Base-by-base conservation (phyloP, 2,329 filamentous ascomycete genomes). In the Cytospora leucostoma region DNA sequence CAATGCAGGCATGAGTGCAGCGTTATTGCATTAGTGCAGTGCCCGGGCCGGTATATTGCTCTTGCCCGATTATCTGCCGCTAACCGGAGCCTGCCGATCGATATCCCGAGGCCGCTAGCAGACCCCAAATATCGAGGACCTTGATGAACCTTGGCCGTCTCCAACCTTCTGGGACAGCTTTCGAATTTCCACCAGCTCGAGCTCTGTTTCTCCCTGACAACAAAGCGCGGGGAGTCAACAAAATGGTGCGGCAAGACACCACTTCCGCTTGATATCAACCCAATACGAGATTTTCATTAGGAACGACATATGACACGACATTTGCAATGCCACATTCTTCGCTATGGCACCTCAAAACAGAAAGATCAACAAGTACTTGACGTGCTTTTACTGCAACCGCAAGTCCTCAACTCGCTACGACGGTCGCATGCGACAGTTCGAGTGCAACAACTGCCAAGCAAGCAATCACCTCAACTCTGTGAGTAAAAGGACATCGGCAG, bases 401-500 rank as follows among this genome's bases (percentile, higher is more conserved):
- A 86, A 84, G 69, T 90, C 89, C 38, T 79, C 81, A 38, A 80
- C 85, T 62, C 79, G 76, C 67, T 87, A 84, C 70, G 83, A 86
- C 69, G 84, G 84, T 35, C 72, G 74, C 59, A 80, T 86, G 62
- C 82, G 81, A 73, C 83, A 87, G 71, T 97, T 93, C 77, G 80
- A 87, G 53, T 97, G 93, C 76, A 77, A 83, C 21, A 80, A 84
- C 66, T 99, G 95, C 80, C 91, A 95, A 70, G 91, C 93, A 19
- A 87, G 89, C 64, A 99, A 98, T 76, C 91, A 92, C 78, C 81
- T 97, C 37, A 95, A 99, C 74, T 83, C 94, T 79, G 93, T 95
- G 78, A 65, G 80, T 61, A 7, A 12, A 38, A 40, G 17, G 35
- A n/a, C 53, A 59, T 7, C 13, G 47, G 1, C 32, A 3, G n/a